A percentile compares a stretch with the other conserved stretches of the same genome.
Evolutionary conservation across 1,284 basidiomycete species (phyloP).

Genomic region (Polyporus tsugae): DNA sequence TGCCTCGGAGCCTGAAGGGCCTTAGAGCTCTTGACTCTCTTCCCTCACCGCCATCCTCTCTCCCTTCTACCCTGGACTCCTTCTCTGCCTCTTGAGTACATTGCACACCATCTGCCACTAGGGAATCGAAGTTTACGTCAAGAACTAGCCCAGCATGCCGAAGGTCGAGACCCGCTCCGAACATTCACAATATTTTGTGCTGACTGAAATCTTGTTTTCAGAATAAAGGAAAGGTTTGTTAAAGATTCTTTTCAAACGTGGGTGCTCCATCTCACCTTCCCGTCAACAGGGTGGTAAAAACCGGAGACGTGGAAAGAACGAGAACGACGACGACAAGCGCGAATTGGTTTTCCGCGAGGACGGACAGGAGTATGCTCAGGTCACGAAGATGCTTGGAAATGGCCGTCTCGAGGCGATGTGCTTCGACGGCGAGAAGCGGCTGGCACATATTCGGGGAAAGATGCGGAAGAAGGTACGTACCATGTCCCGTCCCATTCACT

Average conservation of each 20-base stretch:
- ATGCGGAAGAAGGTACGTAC: slow-evolving; percentile 95
- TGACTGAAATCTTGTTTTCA: slow-evolving; percentile 42
- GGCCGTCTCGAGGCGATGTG: slow-evolving; percentile 97
- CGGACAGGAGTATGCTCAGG: slow-evolving; percentile 99
- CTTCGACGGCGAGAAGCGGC: slow-evolving; percentile 98
- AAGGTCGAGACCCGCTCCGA: slow-evolving; percentile 51
- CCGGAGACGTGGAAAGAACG: slow-evolving; percentile 99
- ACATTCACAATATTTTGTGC: slow-evolving; percentile 24
- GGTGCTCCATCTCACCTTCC: neutral
- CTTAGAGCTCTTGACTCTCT: slow-evolving; percentile 25
- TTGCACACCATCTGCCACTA: slow-evolving; percentile 16
- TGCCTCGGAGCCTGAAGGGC: slow-evolving; percentile 23
- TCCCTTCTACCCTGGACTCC: slow-evolving; percentile 9
- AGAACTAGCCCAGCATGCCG: slow-evolving; percentile 54
- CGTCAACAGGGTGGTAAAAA: slow-evolving; percentile 93
- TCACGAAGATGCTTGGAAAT: slow-evolving; percentile 98
- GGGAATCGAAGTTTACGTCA: neutral
- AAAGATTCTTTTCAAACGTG: neutral
- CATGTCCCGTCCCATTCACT: neutral
- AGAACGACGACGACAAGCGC: slow-evolving; percentile 98
- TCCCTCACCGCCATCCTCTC: slow-evolving; percentile 19
- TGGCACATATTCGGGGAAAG: slow-evolving; percentile 98
- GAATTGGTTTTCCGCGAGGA: slow-evolving; percentile 99
- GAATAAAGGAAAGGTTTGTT: slow-evolving; percentile 84
- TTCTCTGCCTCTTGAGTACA: slow-evolving; percentile 14